Evolutionary conservation across 2,329 filamentous ascomycete species (phyloP).

Genomic region (Claviceps humidiphila): DNA sequence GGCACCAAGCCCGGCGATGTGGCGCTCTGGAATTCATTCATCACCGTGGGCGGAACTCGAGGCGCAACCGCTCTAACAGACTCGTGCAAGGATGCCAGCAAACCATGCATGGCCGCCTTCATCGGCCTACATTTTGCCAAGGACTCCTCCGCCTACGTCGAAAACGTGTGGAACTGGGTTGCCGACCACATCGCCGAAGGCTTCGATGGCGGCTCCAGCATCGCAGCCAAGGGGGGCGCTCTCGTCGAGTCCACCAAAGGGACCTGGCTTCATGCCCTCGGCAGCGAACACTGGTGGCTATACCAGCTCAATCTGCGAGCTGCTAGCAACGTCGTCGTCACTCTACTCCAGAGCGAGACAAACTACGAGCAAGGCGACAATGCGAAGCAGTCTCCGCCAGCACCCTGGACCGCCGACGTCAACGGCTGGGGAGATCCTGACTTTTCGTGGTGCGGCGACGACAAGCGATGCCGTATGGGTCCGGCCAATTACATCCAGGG

Average conservation of each 20-base stretch:
- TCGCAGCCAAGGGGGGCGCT: constrained; percentile 34
- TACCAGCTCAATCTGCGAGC: constrained; percentile 43
- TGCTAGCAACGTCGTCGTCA: constrained; percentile 36
- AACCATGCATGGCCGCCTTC: constrained; percentile 32
- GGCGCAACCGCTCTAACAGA: constrained; percentile 23
- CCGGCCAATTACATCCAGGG: constrained; percentile 28
- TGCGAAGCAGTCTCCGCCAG: constrained; percentile 19
- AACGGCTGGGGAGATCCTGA: constrained; percentile 27
- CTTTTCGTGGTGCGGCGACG: constrained; percentile 25
- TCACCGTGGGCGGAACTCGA: constrained; percentile 31
- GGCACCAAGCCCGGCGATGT: constrained; percentile 33
- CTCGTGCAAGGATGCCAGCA: constrained; percentile 20
- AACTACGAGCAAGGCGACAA: constrained; percentile 26
- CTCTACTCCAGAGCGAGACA: constrained; percentile 40
- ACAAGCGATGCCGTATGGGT: constrained; percentile 29
- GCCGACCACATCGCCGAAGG: constrained; percentile 35
- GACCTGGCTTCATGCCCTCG: constrained; percentile 33
- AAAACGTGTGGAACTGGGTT: constrained; percentile 26
- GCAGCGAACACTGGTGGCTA: constrained; percentile 43
- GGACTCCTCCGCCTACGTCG: constrained; percentile 11
- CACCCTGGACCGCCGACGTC: constrained; percentile 25
- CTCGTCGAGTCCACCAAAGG: constrained; percentile 32
- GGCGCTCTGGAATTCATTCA: constrained; percentile 33
- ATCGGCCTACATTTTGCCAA: constrained; percentile 34
- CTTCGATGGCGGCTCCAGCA: constrained; percentile 27